A percentile compares a stretch with the other conserved stretches of the same genome.
Conservation (phyloP, 208 protist genomes). For the Trypanosoma vivax region DNA sequence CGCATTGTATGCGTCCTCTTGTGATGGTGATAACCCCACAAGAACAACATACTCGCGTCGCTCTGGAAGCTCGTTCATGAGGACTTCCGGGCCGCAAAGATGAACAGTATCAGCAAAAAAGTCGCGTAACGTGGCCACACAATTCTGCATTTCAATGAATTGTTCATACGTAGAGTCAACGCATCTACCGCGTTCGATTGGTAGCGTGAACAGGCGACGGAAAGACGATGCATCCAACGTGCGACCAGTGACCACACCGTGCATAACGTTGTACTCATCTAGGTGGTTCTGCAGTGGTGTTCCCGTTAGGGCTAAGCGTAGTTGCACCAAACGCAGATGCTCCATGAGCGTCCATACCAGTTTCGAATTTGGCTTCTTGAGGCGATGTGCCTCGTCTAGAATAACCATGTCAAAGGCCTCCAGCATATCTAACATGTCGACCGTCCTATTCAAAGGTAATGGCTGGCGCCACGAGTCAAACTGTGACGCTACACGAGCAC, state of each 20-base stretch:
- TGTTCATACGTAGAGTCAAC: conserved; percentile 55
- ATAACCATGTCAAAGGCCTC: conserved; percentile 71
- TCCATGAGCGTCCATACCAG: conserved; percentile 39
- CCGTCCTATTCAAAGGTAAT: conserved; percentile 24
- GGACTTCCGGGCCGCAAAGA: conserved; percentile 66
- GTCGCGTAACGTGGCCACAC: conserved; percentile 55
- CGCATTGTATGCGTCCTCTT: conserved; percentile 61
- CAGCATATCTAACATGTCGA: conserved; percentile 50
- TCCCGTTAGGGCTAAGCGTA: conserved; percentile 84
- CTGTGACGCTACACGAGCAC: conserved; percentile 30
- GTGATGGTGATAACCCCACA: conserved; percentile 40
- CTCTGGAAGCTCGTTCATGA: conserved; percentile 55
- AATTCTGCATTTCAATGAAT: conserved; percentile 74
- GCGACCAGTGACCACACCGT: conserved; percentile 57
- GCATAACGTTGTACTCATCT: conserved; percentile 87
- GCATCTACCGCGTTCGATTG: conserved; percentile 66
- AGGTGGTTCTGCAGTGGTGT: conserved; percentile 89
- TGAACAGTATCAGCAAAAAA: conserved; percentile 65
- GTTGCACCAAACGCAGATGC: conserved; percentile 46
- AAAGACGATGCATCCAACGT: conserved; percentile 47
- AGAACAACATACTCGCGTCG: conserved; percentile 68
- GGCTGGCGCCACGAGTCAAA: conserved; percentile 28
- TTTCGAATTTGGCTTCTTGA: conserved; percentile 38
- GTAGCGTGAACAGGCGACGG: conserved; percentile 48
- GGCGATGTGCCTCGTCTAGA: conserved; percentile 76